These are phyloP conservation scores for Ophiostoma montium DNA, from an alignment of 2,329 filamentous ascomycete species.

Conservation along the genomic window DNA sequence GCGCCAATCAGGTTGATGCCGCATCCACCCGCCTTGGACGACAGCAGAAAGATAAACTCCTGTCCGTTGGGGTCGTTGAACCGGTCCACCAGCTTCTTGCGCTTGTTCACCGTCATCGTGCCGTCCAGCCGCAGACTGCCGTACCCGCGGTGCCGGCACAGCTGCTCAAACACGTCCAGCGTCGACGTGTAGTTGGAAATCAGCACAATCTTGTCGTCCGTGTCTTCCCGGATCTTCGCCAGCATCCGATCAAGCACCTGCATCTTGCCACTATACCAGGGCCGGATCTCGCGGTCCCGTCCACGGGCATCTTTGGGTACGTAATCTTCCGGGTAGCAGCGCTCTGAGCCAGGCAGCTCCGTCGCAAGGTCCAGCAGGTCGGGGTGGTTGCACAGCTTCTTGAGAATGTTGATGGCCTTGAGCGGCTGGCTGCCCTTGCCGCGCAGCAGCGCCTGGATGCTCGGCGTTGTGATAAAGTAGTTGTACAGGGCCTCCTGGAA, in stretches of 20 bases:
- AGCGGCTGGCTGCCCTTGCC: conserved; percentile 93
- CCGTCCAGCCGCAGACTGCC: conserved; percentile 83
- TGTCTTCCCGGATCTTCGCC: conserved; percentile 84
- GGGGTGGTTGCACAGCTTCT: conserved; percentile 97
- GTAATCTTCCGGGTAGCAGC: conserved; percentile 72
- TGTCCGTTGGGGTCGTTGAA: conserved; percentile 87
- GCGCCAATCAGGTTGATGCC: conserved; percentile 91
- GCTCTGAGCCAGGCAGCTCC: conserved; percentile 78
- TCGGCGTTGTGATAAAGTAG: conserved; percentile 89
- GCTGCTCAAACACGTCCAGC: conserved; percentile 79
- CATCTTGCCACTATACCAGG: conserved; percentile 98
- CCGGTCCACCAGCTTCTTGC: conserved; percentile 91
- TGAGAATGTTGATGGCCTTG: conserved; percentile 91
- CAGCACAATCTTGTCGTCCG: conserved; percentile 96
- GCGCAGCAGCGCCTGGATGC: conserved; percentile 79
- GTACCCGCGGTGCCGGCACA: conserved; percentile 76
- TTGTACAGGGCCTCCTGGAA: conserved; percentile 94
- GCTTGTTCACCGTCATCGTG: conserved; percentile 95
- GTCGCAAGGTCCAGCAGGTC: conserved; percentile 73
- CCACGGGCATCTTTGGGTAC: conserved; percentile 77
- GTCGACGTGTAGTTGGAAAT: conserved; percentile 98
- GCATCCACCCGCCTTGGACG: conserved; percentile 91
- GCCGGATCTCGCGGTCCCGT: conserved; percentile 79
- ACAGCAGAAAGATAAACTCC: conserved; percentile 92
- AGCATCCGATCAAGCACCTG: conserved; percentile 96